Conservation (phyloP, 1,139 yeast species). For the Taphrina pruni region DNA sequence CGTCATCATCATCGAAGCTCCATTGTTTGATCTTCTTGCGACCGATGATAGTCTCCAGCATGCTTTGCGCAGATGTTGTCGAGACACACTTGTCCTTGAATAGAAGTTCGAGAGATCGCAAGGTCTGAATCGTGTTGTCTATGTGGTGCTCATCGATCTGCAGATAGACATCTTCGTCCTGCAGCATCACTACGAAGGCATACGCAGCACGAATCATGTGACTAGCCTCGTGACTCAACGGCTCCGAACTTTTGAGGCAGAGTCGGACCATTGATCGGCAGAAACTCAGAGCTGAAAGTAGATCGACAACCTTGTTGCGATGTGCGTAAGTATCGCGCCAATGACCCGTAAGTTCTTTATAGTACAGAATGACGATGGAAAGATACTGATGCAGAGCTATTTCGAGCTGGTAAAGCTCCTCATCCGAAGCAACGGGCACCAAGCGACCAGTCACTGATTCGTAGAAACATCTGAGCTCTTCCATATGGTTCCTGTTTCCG, state of each 20-base stretch:
- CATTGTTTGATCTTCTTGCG: no score
- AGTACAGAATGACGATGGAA: neutral
- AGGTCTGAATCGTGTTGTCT: neutral
- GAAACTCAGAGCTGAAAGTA: no score
- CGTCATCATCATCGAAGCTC: no score
- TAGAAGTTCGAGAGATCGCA: neutral
- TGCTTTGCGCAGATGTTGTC: neutral
- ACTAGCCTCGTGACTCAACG: neutral
- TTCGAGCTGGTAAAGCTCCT: neutral
- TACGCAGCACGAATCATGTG: neutral
- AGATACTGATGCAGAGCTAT: neutral
- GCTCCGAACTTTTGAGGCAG: neutral
- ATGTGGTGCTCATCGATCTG: neutral
- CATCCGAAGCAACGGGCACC: neutral
- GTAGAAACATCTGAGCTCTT: neutral
- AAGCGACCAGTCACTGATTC: neutral
- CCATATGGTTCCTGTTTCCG: neutral
- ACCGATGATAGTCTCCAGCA: neutral
- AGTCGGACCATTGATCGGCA: neutral
- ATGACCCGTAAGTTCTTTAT: neutral
- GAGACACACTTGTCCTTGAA: neutral
- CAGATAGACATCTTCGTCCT: neutral
- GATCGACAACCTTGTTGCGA: neutral
- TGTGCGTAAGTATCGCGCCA: neutral
- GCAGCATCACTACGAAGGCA: neutral